A percentile compares a stretch with the other conserved stretches of the same genome.
Evolutionary conservation across 2,329 filamentous ascomycete species (phyloP).

Genomic region (Ceratocystis smalleyi): DNA sequence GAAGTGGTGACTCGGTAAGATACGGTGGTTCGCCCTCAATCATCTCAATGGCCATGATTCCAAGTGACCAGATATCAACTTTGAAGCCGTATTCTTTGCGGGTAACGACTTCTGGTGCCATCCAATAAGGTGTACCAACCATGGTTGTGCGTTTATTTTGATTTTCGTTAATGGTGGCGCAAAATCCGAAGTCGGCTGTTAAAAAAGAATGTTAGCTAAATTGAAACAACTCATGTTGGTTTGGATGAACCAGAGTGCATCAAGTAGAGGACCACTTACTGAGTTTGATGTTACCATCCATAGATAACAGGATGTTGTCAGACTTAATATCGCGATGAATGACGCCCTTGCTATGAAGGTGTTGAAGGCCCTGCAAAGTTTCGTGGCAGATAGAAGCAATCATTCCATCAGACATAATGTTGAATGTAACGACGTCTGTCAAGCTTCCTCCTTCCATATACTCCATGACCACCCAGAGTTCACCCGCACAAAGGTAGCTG

Average conservation of each 20-base stretch:
- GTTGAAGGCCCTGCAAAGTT: conserved; percentile 79
- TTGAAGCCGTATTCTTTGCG: conserved; percentile 96
- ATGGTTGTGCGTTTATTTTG: conserved; percentile 97
- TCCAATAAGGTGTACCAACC: conserved; percentile 99
- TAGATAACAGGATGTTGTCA: conserved; percentile 86
- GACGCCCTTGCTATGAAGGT: conserved; percentile 91
- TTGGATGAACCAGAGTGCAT: neutral
- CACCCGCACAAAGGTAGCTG: conserved; percentile 76
- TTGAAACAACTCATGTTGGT: neutral
- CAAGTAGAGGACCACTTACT: conserved; percentile 42
- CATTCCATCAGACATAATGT: conserved; percentile 96
- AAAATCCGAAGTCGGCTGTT: conserved; percentile 92
- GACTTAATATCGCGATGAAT: conserved; percentile 99
- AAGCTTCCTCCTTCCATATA: conserved; percentile 98
- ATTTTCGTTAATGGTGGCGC: conserved; percentile 91
- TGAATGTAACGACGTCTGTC: conserved; percentile 96
- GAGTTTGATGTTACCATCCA: conserved; percentile 93
- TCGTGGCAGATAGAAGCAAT: conserved; percentile 93
- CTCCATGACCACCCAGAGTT: conserved; percentile 98
- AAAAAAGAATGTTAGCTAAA: conserved; percentile 22
- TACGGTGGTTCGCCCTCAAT: conserved; percentile 97
- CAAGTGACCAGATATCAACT: conserved; percentile 95
- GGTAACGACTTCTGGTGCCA: conserved; percentile 96
- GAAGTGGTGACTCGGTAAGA: conserved; percentile 81
- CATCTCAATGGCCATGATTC: conserved; percentile 99